phyloP scores from a whole-genome alignment of 192 early-diverging fungal genomes.

The Rhizophagus prolifer region DNA sequence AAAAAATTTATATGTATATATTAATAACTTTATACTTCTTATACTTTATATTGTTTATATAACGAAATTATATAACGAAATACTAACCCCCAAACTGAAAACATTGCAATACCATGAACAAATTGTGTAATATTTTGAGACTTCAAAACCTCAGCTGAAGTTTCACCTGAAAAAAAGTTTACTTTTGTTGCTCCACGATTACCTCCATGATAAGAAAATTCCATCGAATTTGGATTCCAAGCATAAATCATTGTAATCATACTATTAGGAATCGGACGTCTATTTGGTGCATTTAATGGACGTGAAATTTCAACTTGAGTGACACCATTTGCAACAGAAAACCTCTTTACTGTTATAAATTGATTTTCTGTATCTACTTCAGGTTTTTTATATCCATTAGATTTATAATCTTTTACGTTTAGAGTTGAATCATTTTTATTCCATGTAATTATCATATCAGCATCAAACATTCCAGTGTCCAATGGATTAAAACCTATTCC shows the following conservation, averaged over 20 bases:
- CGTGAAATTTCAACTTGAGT: slow-evolving; percentile 12
- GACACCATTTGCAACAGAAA: not conserved
- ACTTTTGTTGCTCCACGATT: slow-evolving; percentile 5
- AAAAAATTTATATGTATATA: not conserved
- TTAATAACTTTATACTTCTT: not conserved
- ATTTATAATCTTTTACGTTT: not conserved
- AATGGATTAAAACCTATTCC: slow-evolving; percentile 2
- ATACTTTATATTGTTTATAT: not conserved
- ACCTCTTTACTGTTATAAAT: not conserved
- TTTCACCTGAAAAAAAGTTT: slow-evolving; percentile 17
- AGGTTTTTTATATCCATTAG: not conserved
- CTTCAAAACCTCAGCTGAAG: not conserved
- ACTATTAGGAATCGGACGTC: not conserved
- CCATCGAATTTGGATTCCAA: not conserved
- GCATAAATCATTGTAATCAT: not conserved
- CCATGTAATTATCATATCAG: slow-evolving; percentile 6
- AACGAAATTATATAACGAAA: not conserved
- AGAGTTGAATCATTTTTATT: not conserved
- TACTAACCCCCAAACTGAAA: slow-evolving; percentile 21
- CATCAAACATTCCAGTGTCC: slow-evolving; percentile 7
- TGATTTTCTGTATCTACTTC: not conserved
- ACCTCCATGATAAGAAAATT: slow-evolving; percentile 2
- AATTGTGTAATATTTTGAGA: not conserved
- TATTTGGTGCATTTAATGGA: not conserved
- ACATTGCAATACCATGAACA: slow-evolving; percentile 28